phyloP scores from a whole-genome alignment of 345 rosid species.

The Pistacia vera region DNA sequence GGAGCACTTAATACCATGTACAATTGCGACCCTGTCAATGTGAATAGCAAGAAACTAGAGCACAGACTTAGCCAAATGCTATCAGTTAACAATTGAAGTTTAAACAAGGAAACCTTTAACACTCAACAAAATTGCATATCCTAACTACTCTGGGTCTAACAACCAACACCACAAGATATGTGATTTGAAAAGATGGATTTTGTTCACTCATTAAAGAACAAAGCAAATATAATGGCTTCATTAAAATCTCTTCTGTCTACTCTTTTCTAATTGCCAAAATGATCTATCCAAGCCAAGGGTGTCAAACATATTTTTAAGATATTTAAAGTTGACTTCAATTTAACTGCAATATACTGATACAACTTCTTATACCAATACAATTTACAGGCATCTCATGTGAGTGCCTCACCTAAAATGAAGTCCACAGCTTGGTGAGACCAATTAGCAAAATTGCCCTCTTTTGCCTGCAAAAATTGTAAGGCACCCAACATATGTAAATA shows the following conservation, averaged over 20 bases:
- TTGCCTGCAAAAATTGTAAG: slow-evolving; percentile 43
- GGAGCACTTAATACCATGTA: too few species aligned
- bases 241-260: too few species aligned
- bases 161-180: background rate
- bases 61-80: background rate
- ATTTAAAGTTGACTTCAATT: too few species aligned
- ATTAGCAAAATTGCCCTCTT: slow-evolving; percentile 55
- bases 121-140: slow-evolving; percentile 4
- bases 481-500: background rate
- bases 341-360: too few species aligned
- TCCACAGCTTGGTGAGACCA: slow-evolving; percentile 98
- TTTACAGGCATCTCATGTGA: too few species aligned
- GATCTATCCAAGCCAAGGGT: too few species aligned
- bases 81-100: background rate
- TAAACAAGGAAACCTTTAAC: background rate
- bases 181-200: too few species aligned
- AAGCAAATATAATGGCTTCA: too few species aligned
- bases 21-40: background rate
- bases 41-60: background rate
- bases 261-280: too few species aligned
- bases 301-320: too few species aligned
- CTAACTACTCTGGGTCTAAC: background rate
- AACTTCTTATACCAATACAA: too few species aligned
- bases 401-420: slow-evolving; percentile 67
- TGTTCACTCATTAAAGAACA: too few species aligned